Evolutionary conservation across 352 stramenopile genomes (phyloP), one percentile per base, ranked within the genome.

Genomic region (Globisporangium barbulae): DNA sequence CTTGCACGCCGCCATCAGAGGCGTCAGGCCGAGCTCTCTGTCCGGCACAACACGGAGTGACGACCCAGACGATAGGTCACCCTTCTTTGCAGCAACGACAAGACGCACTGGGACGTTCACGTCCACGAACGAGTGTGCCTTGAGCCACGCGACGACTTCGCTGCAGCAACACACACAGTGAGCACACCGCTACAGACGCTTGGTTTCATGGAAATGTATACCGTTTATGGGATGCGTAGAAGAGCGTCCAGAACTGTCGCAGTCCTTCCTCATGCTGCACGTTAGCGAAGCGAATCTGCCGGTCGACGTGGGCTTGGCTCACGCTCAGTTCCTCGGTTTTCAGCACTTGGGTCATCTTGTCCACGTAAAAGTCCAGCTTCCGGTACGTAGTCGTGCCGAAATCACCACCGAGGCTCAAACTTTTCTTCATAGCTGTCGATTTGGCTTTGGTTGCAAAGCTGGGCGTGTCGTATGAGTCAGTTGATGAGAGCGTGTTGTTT

Each of bases 1-100:
- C 0, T 71, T 70, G 35, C 83, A 90, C 3, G 85, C 85, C 17
- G 67, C 75, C 85, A 94, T 94, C 3, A 94, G 66, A 5, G 85
- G 85, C 10, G 81, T 90, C 31, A 85, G 2, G 2, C 81, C 85
- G 2, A 85, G 63, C 1, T 77, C 71, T 65, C 50, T 69, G 45
- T 81, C 64, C 5, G 55, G 45, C 0, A 61, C 54, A 12, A 64
- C 69, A 22, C 19, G 28, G 12, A 64, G 69, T 42, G 45, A 5
- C 42, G 45, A 5, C 17, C 13, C 17, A 0, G 44, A 30, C 17
- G 39, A 13, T 4, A 13, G n/a, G 31, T 21, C 28, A 1, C 30
- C 41, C 6, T 22, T 25, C 5, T 15, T 47, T 25, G 41, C 21
- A 30, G 22, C 15, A 5, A 39, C n/a, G 3, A 49, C 44, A 22